Base-by-base conservation (phyloP, 257 asterid species). In the Cordia subcordata region DNA sequence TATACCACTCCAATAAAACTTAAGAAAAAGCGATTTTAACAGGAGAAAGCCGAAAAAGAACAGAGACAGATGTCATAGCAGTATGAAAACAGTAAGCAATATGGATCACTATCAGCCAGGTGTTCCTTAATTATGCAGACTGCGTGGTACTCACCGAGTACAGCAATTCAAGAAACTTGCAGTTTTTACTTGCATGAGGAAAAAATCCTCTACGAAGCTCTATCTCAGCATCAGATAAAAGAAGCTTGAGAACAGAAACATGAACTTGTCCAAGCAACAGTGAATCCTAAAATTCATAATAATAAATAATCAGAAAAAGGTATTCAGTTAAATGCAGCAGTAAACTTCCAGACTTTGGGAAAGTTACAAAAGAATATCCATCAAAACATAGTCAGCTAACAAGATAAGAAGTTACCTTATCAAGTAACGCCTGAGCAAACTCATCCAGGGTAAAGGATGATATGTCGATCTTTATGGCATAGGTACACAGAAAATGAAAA, bases 241-340 rank as follows among this genome's bases (percentile, higher is more conserved):
- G 96, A 62, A 83, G 81, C 62, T 76, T 81, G 71, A 89, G 86
- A 76, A 93, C 88, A 75, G 92, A 77, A 67, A 77, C 60, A 73
- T 93, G 99, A 68, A 85, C 88, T 80, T 83, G 94, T 40, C 95
- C 94, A 63, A 93, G 92, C 80, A 93, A 72, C 76, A 93, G 68
- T 6, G 96, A 85, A 61, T 89, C 89, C 99, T 93, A 64, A 61
- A 33, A 23, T 17, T 55, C n/a, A 61, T 57, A 53, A 8, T 33
- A 33, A 58, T 15, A 11, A 55, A 18, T 16, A 58, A 14, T 49
- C 59, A 61, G 39, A 60, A 53, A 51, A 40, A 67, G 15, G 10
- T 33, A 53, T 42, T 10, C 42, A 51, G 40, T 8, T n/a, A 17
- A 22, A 49, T 18, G 21, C 20, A 16, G 54, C 23, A 49, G 54